Evolutionary conservation across 257 asterid genomes (phyloP).

Genomic region (Ilex aquifolium): DNA sequence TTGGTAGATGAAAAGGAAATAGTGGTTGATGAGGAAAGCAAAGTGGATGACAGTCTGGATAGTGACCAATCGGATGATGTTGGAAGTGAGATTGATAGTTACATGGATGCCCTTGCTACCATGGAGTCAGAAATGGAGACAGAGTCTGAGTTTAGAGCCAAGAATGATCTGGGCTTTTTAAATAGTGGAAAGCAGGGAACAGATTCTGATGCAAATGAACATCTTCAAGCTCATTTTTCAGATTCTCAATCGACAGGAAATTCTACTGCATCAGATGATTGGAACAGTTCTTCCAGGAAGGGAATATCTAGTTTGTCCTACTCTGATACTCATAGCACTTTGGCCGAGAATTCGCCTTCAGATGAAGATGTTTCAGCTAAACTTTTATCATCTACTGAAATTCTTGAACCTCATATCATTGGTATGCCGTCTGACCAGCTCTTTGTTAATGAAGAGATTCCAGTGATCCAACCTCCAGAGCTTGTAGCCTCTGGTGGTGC

Average conservation of each 20-base stretch:
- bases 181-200: constrained; percentile 22
- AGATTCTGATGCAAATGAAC: constrained; percentile 31
- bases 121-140: constrained; percentile 74
- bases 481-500: constrained; percentile 20
- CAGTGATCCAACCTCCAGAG: constrained; percentile 15
- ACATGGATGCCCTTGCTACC: constrained; percentile 70
- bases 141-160: constrained; percentile 55
- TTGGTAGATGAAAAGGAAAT: constrained; percentile 40
- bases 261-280: constrained; percentile 45
- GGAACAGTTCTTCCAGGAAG: constrained; percentile 30
- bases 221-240: constrained; percentile 34
- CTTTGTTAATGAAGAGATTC: constrained; percentile 18
- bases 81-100: constrained; percentile 72
- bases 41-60: constrained; percentile 29
- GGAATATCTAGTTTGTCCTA: constrained; percentile 34
- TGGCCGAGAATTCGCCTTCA: constrained; percentile 27
- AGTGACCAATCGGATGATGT: constrained; percentile 58
- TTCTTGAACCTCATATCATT: constrained; percentile 16
- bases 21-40: constrained; percentile 39
- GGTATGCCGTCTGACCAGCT: constrained; percentile 20
- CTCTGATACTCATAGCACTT: constrained; percentile 28
- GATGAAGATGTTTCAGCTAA: constrained; percentile 18
- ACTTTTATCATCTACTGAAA: constrained; percentile 24
- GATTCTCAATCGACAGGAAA: constrained; percentile 62
- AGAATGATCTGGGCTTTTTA: constrained; percentile 29